Conservation (phyloP, 768 basidiomycete genomes). For the Steccherinum ochraceum region DNA sequence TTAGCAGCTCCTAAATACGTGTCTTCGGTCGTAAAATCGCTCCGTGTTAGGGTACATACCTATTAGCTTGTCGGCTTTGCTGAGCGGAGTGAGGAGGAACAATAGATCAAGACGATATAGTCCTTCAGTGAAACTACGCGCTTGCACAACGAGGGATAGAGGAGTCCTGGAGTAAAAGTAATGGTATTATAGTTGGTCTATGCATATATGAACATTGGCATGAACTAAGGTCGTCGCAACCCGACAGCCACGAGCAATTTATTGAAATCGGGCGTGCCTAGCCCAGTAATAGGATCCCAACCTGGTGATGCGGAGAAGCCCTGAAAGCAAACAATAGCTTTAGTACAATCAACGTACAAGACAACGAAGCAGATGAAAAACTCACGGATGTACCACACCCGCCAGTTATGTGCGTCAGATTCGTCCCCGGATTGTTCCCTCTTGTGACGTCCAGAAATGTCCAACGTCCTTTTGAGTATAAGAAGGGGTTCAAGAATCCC, state of each 20-base stretch:
- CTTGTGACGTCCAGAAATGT: conserved; percentile 30
- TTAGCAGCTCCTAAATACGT: background rate
- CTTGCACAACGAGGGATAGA: too few species aligned
- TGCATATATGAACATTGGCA: too few species aligned
- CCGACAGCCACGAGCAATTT: too few species aligned
- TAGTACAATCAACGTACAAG: background rate
- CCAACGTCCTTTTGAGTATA: conserved; percentile 19
- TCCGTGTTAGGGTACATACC: background rate
- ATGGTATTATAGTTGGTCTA: too few species aligned
- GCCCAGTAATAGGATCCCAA: conserved; percentile 31
- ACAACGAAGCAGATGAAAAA: conserved; percentile 22
- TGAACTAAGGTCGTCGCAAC: too few species aligned
- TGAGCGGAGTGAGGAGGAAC: too few species aligned
- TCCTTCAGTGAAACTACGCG: too few species aligned
- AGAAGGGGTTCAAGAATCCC: conserved; percentile 31
- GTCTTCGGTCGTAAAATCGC: background rate
- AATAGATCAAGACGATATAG: too few species aligned
- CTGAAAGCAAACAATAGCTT: conserved; percentile 2
- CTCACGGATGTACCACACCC: conserved; percentile 32
- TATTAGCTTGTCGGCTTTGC: too few species aligned
- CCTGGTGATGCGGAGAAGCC: conserved; percentile 24
- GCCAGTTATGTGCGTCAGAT: too few species aligned
- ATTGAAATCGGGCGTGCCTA: conserved; percentile 29
- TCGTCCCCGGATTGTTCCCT: conserved; percentile 31
- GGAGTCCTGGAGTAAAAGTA: background rate